Conservation (phyloP, 192 early-diverging fungal species). For the Entomortierella beljakovae region DNA sequence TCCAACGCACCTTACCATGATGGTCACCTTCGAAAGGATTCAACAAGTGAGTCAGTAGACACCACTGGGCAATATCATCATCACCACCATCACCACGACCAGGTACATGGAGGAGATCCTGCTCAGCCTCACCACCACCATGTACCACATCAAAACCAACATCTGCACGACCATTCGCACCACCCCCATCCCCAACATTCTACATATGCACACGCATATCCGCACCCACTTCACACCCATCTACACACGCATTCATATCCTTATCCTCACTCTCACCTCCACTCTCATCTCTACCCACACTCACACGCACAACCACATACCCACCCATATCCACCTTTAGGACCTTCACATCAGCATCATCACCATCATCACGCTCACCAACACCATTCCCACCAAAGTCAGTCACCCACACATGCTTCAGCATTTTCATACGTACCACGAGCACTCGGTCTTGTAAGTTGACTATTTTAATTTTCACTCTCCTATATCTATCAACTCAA, state of each 20-base stretch:
- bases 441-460: constrained; percentile 37
- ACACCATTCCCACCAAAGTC: constrained; percentile 30
- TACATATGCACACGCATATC: constrained; percentile 6
- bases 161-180: background rate
- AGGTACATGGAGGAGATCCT: background rate
- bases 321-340: background rate
- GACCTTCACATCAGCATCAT: constrained; percentile 16
- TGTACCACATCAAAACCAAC: constrained; percentile 16
- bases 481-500: too few species aligned
- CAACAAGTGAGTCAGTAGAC: background rate
- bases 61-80: constrained; percentile 1
- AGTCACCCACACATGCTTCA: constrained; percentile 8
- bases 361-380: constrained; percentile 41
- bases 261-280: background rate
- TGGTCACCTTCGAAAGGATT: background rate
- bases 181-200: constrained; percentile 7
- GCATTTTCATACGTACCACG: constrained; percentile 45
- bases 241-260: constrained; percentile 4
- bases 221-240: constrained; percentile 7
- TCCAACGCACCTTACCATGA: background rate
- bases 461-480: background rate
- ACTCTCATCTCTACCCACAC: constrained; percentile 7
- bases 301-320: constrained; percentile 11
- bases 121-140: constrained; percentile 16
- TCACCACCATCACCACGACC: constrained; percentile 10